Evolutionary conservation across 257 asterid genomes (phyloP).

Genomic region (Nicotiana benthamiana): DNA sequence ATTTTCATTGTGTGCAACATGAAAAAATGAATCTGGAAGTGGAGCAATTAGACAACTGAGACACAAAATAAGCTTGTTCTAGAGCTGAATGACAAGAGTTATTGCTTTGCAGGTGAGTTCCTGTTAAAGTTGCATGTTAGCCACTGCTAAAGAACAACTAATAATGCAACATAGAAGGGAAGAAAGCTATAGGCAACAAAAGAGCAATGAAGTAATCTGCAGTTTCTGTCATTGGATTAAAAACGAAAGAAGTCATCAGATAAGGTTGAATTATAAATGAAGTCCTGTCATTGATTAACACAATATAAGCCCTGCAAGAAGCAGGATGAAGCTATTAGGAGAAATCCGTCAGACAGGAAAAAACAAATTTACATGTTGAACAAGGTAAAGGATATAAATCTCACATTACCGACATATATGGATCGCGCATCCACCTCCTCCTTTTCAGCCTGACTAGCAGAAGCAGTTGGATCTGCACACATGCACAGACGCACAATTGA

Average conservation of each 20-base stretch:
- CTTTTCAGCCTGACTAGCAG: conserved; percentile 70
- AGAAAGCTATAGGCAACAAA: not conserved
- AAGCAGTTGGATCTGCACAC: conserved; percentile 42
- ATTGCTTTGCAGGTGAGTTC: not conserved
- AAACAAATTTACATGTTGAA: not conserved
- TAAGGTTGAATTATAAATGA: not conserved
- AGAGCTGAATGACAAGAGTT: not conserved
- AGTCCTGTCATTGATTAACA: not conserved
- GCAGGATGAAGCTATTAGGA: not conserved
- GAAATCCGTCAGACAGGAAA: not conserved
- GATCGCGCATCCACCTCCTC: conserved; percentile 89
- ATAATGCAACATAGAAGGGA: not conserved
- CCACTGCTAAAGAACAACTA: not conserved
- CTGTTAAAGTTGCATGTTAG: not conserved
- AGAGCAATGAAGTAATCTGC: not conserved
- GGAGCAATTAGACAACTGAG: not conserved
- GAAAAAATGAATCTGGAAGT: not conserved
- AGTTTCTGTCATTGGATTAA: not conserved
- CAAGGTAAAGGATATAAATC: conserved; percentile 28
- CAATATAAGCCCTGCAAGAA: not conserved
- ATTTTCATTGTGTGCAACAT: not conserved
- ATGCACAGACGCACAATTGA: conserved; percentile 1
- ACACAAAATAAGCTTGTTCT: not conserved
- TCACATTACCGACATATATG: conserved; percentile 86
- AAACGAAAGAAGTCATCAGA: not conserved